Conservation (phyloP, 2,329 filamentous ascomycete genomes). For the Phoma sp. region DNA sequence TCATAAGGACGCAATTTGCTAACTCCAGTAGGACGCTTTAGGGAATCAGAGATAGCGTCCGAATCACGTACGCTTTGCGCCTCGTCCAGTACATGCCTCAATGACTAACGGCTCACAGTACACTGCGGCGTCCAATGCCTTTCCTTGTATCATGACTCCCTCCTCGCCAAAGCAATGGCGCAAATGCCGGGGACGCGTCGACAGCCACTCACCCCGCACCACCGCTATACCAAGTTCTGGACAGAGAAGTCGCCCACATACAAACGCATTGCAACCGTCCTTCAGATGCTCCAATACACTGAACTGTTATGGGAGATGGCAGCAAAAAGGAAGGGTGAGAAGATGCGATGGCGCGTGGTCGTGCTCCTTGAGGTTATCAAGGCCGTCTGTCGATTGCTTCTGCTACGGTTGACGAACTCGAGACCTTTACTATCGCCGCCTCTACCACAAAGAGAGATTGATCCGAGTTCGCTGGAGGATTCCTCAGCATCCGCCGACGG, state of each 20-base stretch:
- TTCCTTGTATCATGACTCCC: constrained; percentile 88
- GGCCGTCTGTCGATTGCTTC: constrained; percentile 79
- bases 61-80: constrained; percentile 70
- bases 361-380: constrained; percentile 86
- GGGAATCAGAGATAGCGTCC: constrained; percentile 92
- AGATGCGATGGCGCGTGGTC: constrained; percentile 83
- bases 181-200: constrained; percentile 62
- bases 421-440: constrained; percentile 83
- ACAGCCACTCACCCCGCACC: constrained; percentile 64
- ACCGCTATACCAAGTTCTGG: constrained; percentile 71
- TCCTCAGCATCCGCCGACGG: constrained; percentile 54
- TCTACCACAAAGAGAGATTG: constrained; percentile 83
- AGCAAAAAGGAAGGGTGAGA: constrained; percentile 84
- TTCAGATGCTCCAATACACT: constrained; percentile 93
- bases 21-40: constrained; percentile 71
- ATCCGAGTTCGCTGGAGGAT: constrained; percentile 68
- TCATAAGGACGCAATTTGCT: constrained; percentile 17
- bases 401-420: constrained; percentile 83
- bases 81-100: background rate
- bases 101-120: constrained; percentile 54
- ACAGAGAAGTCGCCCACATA: constrained; percentile 72
- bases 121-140: constrained; percentile 90
- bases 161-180: constrained; percentile 73
- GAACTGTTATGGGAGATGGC: constrained; percentile 98
- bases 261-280: constrained; percentile 77